A percentile compares a stretch with the other conserved stretches of the same genome.
Conservation (phyloP, 257 asterid genomes). For the Fraxinus americana region DNA sequence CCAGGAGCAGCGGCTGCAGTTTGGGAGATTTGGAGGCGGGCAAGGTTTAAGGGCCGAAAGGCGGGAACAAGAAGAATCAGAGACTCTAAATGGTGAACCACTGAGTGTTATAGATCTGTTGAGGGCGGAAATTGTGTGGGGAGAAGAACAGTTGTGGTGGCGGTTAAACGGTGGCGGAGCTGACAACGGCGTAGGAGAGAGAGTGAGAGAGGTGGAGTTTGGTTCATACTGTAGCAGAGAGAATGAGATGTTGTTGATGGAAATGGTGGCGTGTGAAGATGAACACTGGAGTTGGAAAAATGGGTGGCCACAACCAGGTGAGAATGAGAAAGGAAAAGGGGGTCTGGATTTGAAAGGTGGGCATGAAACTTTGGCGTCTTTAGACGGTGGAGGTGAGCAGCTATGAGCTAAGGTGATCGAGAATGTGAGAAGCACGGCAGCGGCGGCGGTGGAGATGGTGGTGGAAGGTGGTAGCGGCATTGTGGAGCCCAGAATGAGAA, state of each 20-base stretch:
- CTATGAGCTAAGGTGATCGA: constrained; percentile 22
- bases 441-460: constrained; percentile 26
- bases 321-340: constrained; percentile 75
- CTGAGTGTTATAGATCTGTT: constrained; percentile 54
- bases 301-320: constrained; percentile 95
- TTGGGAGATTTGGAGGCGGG: constrained; percentile 60
- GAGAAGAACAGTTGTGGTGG: constrained; percentile 50
- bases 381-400: constrained; percentile 39
- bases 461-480: constrained; percentile 35
- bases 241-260: constrained; percentile 56
- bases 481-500: constrained; percentile 35
- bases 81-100: constrained; percentile 72
- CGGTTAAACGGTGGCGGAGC: constrained; percentile 15
- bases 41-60: constrained; percentile 71
- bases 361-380: constrained; percentile 33
- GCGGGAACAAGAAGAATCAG: constrained; percentile 84
- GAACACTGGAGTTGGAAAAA: constrained; percentile 74
- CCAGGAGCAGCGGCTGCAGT: constrained; percentile 70
- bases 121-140: constrained; percentile 41
- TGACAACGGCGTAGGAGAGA: constrained; percentile 43
- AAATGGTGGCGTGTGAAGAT: constrained; percentile 52
- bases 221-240: constrained; percentile 61
- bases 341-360: constrained; percentile 75
- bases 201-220: constrained; percentile 59
- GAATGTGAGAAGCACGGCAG: constrained; percentile 25